Conservation (phyloP, 768 basidiomycete genomes). For the Crepidotus variabilis region DNA sequence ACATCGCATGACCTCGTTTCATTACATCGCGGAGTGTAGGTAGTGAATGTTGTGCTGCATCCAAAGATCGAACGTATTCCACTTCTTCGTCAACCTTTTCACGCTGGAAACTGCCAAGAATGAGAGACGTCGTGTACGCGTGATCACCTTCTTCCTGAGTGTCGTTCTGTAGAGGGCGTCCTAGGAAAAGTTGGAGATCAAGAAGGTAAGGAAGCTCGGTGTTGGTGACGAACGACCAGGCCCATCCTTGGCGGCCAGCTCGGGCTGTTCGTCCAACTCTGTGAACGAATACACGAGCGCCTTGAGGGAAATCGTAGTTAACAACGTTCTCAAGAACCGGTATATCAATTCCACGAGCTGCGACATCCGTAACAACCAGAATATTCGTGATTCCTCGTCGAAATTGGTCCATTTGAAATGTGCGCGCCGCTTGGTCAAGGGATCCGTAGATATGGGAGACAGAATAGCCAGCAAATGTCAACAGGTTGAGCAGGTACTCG, state of each 20-base stretch:
- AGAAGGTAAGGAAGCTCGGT: conserved; percentile 85
- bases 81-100: conserved; percentile 79
- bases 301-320: conserved; percentile 97
- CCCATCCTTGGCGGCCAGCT: conserved; percentile 93
- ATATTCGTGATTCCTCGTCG: conserved; percentile 75
- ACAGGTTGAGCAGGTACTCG: conserved; percentile 82
- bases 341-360: conserved; percentile 97
- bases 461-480: conserved; percentile 79
- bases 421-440: conserved; percentile 87
- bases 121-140: conserved; percentile 64
- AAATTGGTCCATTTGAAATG: conserved; percentile 88
- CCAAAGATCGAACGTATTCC: conserved; percentile 70
- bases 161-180: conserved; percentile 65
- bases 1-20: conserved; percentile 87
- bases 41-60: conserved; percentile 61
- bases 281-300: conserved; percentile 91
- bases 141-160: conserved; percentile 49
- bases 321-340: conserved; percentile 94
- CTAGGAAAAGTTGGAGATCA: conserved; percentile 91
- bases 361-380: conserved; percentile 96
- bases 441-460: conserved; percentile 96
- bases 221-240: conserved; percentile 90
- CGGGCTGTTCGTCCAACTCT: conserved; percentile 96
- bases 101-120: conserved; percentile 81
- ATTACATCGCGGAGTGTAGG: conserved; percentile 74